Evolutionary conservation across 1,284 basidiomycete species (phyloP), one percentile per base, ranked within the genome.

Genomic region (Ganoderma leucocontextum): DNA sequence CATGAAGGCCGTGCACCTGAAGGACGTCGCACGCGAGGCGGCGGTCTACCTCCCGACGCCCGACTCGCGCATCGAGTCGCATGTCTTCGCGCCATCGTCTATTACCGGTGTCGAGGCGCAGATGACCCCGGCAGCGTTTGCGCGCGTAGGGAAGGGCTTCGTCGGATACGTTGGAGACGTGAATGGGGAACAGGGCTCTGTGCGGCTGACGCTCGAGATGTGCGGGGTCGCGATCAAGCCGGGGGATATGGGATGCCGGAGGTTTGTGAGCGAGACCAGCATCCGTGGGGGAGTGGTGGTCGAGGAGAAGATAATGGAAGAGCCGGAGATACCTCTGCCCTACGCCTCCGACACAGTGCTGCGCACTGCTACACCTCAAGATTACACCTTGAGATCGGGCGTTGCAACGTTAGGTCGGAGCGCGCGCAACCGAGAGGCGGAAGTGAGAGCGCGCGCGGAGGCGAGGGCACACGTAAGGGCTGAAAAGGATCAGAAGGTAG

Each of bases 121-220:
- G 57, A 67, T 72, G 67, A 68, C 58, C 62, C 70, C 73, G 12
- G 72, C 70, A 6, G 69, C 66, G 2, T 73, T 70, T 35, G 69
- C 69, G 19, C 69, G 61, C 19, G 66, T 73, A 19, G 73, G 72
- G 4, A 10, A 53, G n/a, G 74, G 74, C 1, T 72, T 66, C 61
- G 61, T 75, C 3, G 74, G 74, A 2, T 75, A 73, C n/a, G 64
- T 72, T 12, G 74, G 72, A 0, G 74, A 75, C 47, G 71, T 73
- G 22, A 75, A 75, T 52, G 70, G 65, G 33, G 74, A 75, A 60
- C 68, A 75, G 61, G 68, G 66, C 22, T 65, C 63, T 10, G 58
- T 59, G 13, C 67, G 74, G 25, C 65, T 75, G 17, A 44, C 67
- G 6, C 35, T 75, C 19, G 74, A 73, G 69, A 75, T 75, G 74